Base-by-base conservation (phyloP, 1,284 basidiomycete genomes). In the Leccinum griseonigrum region DNA sequence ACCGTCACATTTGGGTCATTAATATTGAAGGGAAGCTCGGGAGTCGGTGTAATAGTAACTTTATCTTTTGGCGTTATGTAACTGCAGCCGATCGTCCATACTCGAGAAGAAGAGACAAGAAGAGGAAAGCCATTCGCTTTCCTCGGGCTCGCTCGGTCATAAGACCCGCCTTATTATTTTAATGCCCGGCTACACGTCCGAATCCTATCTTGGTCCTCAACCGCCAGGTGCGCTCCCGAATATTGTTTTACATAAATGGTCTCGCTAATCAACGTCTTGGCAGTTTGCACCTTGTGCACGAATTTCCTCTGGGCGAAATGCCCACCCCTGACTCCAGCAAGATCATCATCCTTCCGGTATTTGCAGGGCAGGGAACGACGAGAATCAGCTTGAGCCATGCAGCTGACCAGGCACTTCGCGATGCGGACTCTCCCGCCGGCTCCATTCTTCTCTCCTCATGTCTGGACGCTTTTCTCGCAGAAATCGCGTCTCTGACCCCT, bases 331-430 rank as follows among this genome's bases (percentile, higher is more conserved):
- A 51, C n/a, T 16, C 26, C 1, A 48, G 4, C 14, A 32, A n/a
- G 31, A 57, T 72, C 59, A 58, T 71, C 60, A 11, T 64, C 34
- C 66, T 85, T 54, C 83, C 82, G 9, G 69, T 85, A 36, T 85
- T 88, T 64, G 77, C 82, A 55, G 85, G 85, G 7, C 85, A 87
- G 65, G 86, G 84, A 8, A 78, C 80, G 4, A 61, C 76, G 9
- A 72, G 74, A n/a, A 60, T 72, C 13, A 74, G 72, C 57, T 66
- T 78, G n/a, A 59, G 64, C 6, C 71, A 74, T 14, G 76, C 76
- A 11, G 74, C 75, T 4, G 68, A 77, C 11, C 78, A 75, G 62
- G 81, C 81, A 13, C 63, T 80, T 46, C 67, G 65, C 40, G 79
- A 82, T 63, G 78, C 78, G 9, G 64, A 69, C 22, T 74, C 76